Conservation (phyloP, 2,329 filamentous ascomycete genomes). For the Coniochaeta prunicola region DNA sequence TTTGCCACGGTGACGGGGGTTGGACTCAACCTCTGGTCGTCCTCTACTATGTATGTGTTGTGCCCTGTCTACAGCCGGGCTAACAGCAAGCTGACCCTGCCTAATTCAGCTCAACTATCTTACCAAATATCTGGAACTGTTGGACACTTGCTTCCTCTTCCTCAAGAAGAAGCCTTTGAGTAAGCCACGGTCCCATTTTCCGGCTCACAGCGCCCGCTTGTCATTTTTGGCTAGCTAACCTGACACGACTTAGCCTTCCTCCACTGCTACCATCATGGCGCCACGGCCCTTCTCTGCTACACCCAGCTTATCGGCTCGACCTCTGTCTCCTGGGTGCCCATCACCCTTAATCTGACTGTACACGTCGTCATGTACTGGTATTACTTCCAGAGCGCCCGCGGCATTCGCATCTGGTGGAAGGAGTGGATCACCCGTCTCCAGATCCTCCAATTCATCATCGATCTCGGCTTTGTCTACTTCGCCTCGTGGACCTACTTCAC, state of each 20-base stretch:
- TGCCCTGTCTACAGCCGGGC: background rate
- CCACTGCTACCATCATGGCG: slow-evolving; percentile 97
- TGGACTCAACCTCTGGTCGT: slow-evolving; percentile 93
- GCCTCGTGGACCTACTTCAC: slow-evolving; percentile 99
- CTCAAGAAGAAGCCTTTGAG: slow-evolving; percentile 99
- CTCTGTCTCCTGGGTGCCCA: slow-evolving; percentile 90
- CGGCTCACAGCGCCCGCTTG: background rate
- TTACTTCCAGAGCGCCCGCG: slow-evolving; percentile 98
- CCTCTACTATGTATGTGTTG: slow-evolving; percentile 81
- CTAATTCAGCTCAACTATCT: slow-evolving; percentile 79
- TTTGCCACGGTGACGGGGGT: slow-evolving; percentile 74
- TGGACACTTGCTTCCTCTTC: slow-evolving; percentile 95
- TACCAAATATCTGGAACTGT: slow-evolving; percentile 92
- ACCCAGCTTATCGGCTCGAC: slow-evolving; percentile 92
- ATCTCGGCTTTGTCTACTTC: slow-evolving; percentile 97
- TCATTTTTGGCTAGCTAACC: background rate
- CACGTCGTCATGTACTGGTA: slow-evolving; percentile 99
- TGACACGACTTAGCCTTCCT: slow-evolving; percentile 73
- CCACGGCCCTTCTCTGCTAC: slow-evolving; percentile 95
- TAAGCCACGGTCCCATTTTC: slow-evolving; percentile 33
- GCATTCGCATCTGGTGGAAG: slow-evolving; percentile 98
- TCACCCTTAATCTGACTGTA: slow-evolving; percentile 84
- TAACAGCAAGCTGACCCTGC: background rate
- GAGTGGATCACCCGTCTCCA: slow-evolving; percentile 98
- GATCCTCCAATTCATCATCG: slow-evolving; percentile 95